Conservation (phyloP, 2,329 filamentous ascomycete species). For the Exophiala spinifera region DNA sequence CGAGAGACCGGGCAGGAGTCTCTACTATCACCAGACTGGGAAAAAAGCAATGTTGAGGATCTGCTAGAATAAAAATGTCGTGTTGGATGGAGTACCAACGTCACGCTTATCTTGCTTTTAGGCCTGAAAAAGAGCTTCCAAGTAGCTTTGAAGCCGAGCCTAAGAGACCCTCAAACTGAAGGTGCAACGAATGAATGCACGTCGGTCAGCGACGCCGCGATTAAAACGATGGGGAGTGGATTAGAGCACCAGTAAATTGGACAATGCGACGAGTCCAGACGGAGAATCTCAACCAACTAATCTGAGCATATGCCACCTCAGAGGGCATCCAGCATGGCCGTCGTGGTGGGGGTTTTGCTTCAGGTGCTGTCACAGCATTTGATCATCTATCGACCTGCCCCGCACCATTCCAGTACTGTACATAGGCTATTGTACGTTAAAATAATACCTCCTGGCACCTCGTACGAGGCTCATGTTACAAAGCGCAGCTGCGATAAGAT, state of each 20-base stretch:
- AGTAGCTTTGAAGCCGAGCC: neutral
- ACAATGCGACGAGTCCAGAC: neutral
- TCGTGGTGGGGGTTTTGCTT: too few species aligned
- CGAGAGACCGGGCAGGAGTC: neutral
- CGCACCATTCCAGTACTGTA: too few species aligned
- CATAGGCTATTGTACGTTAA: too few species aligned
- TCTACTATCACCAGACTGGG: conserved; percentile 11
- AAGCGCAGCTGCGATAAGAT: neutral
- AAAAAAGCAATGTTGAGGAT: conserved; percentile 22
- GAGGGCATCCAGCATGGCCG: too few species aligned
- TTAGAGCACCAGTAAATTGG: neutral
- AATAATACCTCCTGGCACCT: too few species aligned
- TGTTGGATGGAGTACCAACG: conserved; percentile 23
- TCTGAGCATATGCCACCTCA: neutral
- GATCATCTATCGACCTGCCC: too few species aligned
- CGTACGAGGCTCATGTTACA: neutral
- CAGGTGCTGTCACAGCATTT: too few species aligned
- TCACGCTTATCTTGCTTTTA: conserved; percentile 21
- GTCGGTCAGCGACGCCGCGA: neutral
- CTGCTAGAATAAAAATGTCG: conserved; percentile 4
- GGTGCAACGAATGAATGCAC: neutral
- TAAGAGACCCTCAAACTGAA: neutral
- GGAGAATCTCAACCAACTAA: neutral
- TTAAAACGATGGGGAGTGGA: neutral
- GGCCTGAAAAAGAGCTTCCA: neutral